Conservation (phyloP, 352 stramenopile species). For the Achlya hypogyna region DNA sequence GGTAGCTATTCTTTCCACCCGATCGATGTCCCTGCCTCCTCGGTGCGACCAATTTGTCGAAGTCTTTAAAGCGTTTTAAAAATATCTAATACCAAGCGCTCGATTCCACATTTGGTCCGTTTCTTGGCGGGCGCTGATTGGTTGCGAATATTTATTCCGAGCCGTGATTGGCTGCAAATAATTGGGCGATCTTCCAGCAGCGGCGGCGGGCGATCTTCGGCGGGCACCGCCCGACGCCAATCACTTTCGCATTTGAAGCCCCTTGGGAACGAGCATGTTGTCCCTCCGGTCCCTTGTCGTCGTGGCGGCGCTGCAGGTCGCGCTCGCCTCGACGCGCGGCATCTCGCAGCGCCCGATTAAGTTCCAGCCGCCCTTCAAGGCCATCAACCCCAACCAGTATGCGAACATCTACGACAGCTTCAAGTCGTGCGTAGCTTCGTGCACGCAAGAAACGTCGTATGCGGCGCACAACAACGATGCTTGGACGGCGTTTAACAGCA, state of each 20-base stretch:
- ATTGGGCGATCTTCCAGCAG: not conserved
- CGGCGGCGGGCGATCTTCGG: not conserved
- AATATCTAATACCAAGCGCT: too few species aligned
- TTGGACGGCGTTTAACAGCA: not conserved
- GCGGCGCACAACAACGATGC: not conserved
- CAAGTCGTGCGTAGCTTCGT: not conserved
- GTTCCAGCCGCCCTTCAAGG: conserved; percentile 15
- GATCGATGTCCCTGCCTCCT: too few species aligned
- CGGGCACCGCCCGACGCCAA: not conserved
- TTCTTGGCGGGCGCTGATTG: not conserved
- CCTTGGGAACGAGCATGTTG: not conserved
- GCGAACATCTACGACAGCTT: conserved; percentile 3
- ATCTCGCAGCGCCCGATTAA: not conserved
- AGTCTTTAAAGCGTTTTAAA: too few species aligned
- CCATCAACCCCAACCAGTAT: conserved; percentile 6
- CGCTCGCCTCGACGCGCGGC: not conserved
- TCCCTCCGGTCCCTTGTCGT: not conserved
- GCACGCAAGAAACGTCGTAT: not conserved
- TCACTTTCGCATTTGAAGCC: conserved; percentile 12
- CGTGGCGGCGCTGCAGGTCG: not conserved
- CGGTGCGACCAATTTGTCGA: too few species aligned
- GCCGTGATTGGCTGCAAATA: not conserved
- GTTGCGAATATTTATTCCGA: not conserved
- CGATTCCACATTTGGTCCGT: too few species aligned
- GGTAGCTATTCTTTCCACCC: too few species aligned